Evolutionary conservation across 140 eudicot species (phyloP), one percentile per base, ranked within the genome.

Genomic region (Bidens hawaiensis): DNA sequence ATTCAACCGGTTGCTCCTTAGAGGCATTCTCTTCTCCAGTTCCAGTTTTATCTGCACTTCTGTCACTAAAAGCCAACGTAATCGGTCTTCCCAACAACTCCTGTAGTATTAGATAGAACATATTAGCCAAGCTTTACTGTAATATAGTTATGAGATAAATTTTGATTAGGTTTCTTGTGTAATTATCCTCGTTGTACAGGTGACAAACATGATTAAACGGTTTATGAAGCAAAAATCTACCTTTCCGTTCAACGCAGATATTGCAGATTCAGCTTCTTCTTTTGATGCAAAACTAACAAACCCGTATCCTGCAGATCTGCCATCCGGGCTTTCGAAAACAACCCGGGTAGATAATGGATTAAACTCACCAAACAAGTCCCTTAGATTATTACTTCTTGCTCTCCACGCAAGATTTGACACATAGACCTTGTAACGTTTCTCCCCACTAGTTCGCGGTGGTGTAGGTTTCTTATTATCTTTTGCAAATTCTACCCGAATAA

Each of bases 291-390:
- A 93, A 25, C 95, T 84, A 31, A 81, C 99, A 68, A 93, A 93
- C 12, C 96, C 99, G 61, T 93, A 93, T 5, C 96, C 99, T 57
- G 89, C 85, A 60, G 96, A 87, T 72, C 72, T 82, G 76, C 93
- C 87, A n/a, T 79, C 72, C 27, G 87, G 84, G 74, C 46, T 73
- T 59, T 74, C 79, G 47, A 87, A 93, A 23, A 93, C 82, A 77
- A 93, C 95, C 75, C 87, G 78, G 5, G 79, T 82, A 17, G 95
- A 76, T 71, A 93, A 64, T 14, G 89, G 89, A 67, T 77, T 88
- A 41, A 66, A 78, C 16, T 71, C 60, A 48, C 17, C 51, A 68
- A 93, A 88, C 18, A 88, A 74, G 46, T 93, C 99, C 65, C 81
- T 71, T 34, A 93, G 96, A 68, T 85, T 38, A 31, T 36, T 82